phyloP scores from a whole-genome alignment of 352 stramenopile species.

The Phytophthora tubulina region DNA sequence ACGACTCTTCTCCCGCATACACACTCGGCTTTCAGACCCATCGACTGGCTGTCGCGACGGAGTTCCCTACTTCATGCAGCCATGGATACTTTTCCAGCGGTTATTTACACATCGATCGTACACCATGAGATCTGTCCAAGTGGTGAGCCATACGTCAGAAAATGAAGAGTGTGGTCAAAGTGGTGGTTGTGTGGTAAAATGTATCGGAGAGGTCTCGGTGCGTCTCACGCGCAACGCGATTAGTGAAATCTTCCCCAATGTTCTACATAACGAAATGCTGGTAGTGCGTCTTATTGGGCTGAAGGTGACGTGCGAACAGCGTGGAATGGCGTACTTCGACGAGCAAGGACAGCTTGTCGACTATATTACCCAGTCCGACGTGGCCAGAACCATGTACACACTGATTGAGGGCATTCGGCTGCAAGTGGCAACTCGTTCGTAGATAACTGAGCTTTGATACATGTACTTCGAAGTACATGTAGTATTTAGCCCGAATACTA shows the following conservation, averaged over 20 bases:
- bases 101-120: background rate
- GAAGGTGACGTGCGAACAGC: background rate
- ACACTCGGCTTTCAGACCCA: background rate
- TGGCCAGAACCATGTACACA: background rate
- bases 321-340: background rate
- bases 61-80: background rate
- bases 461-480: no score
- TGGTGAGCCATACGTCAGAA: background rate
- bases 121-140: background rate
- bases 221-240: conserved; percentile 22
- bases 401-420: background rate
- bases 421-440: no score
- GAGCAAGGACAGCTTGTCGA: background rate
- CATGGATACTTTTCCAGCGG: background rate
- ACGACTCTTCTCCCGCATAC: background rate
- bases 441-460: no score
- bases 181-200: conserved; percentile 33
- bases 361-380: background rate
- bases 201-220: conserved; percentile 17
- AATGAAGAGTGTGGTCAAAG: background rate
- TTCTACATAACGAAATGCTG: conserved; percentile 7
- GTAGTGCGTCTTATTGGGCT: background rate
- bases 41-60: background rate
- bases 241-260: conserved; percentile 1
- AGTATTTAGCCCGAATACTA: no score